Evolutionary conservation across 305 asterid species (phyloP).

Genomic region (Andrographis paniculata): DNA sequence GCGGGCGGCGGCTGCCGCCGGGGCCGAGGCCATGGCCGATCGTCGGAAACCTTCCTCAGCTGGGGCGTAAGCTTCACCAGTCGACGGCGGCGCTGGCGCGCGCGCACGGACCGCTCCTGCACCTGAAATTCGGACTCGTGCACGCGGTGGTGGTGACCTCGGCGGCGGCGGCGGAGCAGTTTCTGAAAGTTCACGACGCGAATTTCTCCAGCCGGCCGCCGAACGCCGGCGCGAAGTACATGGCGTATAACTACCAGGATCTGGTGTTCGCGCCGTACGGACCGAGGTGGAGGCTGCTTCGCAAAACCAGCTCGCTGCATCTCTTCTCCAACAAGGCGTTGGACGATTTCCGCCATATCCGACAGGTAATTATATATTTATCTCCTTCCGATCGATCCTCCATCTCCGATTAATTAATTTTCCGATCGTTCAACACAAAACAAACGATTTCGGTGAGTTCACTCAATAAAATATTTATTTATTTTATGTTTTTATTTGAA

Average conservation of each 20-base stretch:
- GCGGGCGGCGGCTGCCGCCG: slow-evolving; percentile 33
- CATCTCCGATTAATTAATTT: too few species aligned
- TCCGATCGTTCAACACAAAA: too few species aligned
- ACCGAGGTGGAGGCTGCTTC: slow-evolving; percentile 72
- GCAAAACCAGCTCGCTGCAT: slow-evolving; percentile 63
- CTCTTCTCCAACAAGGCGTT: slow-evolving; percentile 75
- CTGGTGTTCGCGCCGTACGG: slow-evolving; percentile 89
- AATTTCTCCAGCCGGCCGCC: slow-evolving; percentile 86
- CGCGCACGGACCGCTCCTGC: slow-evolving; percentile 67
- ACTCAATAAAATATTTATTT: too few species aligned
- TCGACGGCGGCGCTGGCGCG: slow-evolving; percentile 62
- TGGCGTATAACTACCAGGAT: slow-evolving; percentile 83
- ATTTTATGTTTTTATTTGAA: too few species aligned
- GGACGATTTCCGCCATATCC: slow-evolving; percentile 58
- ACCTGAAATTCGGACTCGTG: slow-evolving; percentile 63
- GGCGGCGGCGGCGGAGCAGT: slow-evolving; percentile 62
- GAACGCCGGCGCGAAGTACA: slow-evolving; percentile 61
- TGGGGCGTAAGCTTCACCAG: slow-evolving; percentile 73
- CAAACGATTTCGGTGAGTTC: too few species aligned
- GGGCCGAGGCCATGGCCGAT: slow-evolving; percentile 89
- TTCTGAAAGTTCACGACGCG: slow-evolving; percentile 57
- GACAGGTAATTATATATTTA: slow-evolving; percentile 40
- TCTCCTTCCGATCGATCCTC: background rate
- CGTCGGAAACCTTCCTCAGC: slow-evolving; percentile 66
- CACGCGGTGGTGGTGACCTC: slow-evolving; percentile 85